A percentile compares a stretch with the other conserved stretches of the same genome.
These are phyloP conservation scores for Macaranga tanarius DNA, from an alignment of 441 rosid species.

Conservation along the genomic window DNA sequence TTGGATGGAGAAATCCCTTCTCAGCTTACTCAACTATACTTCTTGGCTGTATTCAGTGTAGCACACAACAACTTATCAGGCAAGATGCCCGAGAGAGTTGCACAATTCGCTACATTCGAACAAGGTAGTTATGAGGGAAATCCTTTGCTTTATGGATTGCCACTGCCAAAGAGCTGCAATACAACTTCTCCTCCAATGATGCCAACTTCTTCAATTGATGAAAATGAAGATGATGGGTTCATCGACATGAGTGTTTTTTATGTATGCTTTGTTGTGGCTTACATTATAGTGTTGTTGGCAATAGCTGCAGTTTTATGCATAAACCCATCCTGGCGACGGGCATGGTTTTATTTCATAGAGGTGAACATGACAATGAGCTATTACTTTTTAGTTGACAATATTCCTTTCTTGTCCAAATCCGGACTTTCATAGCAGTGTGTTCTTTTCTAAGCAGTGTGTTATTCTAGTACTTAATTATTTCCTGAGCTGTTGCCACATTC, in stretches of 20 bases:
- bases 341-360: conserved; percentile 17
- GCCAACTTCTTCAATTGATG: too few relatives aligned
- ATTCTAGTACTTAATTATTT: too few relatives aligned
- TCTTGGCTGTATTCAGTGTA: conserved; percentile 24
- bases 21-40: conserved; percentile 5
- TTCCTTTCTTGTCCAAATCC: not conserved
- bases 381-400: not conserved
- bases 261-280: conserved; percentile 8
- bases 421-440: not conserved
- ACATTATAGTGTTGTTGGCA: not conserved
- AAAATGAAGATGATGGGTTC: not conserved
- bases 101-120: conserved; percentile 30
- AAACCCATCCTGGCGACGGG: conserved; percentile 22
- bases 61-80: conserved; percentile 36
- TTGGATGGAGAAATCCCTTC: not conserved
- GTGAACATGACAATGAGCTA: not conserved
- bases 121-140: conserved; percentile 29
- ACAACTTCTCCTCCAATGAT: not conserved
- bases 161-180: conserved; percentile 1
- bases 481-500: too few relatives aligned
- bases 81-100: conserved; percentile 2
- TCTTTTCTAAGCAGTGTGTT: too few relatives aligned
- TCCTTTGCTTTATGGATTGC: conserved; percentile 34
- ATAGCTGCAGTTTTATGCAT: conserved; percentile 13
- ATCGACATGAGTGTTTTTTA: conserved; percentile 6